Evolutionary conservation across 2,329 filamentous ascomycete genomes (phyloP).

Genomic region (Trichophyton schoenleinii): DNA sequence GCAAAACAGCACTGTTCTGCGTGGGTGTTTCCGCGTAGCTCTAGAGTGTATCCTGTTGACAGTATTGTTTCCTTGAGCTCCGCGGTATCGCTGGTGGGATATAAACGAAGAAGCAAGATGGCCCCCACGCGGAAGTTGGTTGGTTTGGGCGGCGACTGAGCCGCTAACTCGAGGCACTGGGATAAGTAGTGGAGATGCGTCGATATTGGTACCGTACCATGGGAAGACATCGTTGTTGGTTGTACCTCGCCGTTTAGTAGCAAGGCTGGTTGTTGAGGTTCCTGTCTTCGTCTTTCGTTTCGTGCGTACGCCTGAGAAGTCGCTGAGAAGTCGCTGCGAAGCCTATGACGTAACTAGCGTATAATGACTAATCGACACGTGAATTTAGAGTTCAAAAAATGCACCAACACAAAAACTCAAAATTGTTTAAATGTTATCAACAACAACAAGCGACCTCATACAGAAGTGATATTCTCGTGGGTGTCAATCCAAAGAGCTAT

Average conservation of each 20-base stretch:
- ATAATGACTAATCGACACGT: not conserved
- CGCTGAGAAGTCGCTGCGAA: not conserved
- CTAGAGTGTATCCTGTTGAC: conserved; percentile 78
- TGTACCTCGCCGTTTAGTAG: not conserved
- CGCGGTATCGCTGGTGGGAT: conserved; percentile 10
- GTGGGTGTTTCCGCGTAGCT: conserved; percentile 85
- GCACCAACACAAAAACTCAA: too few species aligned
- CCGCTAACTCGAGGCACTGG: conserved; percentile 62
- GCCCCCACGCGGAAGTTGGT: conserved; percentile 93
- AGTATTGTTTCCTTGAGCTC: conserved; percentile 42
- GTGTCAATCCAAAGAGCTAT: too few species aligned
- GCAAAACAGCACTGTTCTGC: conserved; percentile 85
- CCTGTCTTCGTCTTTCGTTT: not conserved
- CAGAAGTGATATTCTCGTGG: too few species aligned
- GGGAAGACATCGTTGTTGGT: conserved; percentile 5
- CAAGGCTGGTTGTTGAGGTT: not conserved
- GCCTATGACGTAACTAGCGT: not conserved
- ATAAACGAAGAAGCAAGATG: conserved; percentile 48
- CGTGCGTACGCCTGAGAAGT: not conserved
- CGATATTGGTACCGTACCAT: conserved; percentile 9
- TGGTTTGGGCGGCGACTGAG: conserved; percentile 68
- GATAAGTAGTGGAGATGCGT: conserved; percentile 46
- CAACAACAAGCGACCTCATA: too few species aligned
- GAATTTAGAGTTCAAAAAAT: not conserved
- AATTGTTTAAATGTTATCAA: too few species aligned